These are phyloP conservation scores for Microdochium paspali DNA, from an alignment of 2,329 filamentous ascomycete genomes.

Conservation along the genomic window DNA sequence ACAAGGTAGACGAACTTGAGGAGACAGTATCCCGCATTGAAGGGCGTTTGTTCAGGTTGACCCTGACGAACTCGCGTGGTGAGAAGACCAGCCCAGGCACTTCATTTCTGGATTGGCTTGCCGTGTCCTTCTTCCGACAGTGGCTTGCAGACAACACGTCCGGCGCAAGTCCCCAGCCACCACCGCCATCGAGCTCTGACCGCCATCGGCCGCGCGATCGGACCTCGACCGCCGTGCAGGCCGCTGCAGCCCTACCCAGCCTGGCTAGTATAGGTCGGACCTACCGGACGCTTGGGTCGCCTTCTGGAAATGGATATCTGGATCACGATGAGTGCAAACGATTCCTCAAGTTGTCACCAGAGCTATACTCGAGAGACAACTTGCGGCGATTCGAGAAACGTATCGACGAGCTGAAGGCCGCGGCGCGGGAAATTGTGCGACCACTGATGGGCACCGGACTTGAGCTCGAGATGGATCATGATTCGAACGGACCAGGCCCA, in stretches of 20 bases:
- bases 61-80: conserved; percentile 66
- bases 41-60: conserved; percentile 71
- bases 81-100: conserved; percentile 74
- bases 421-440: conserved; percentile 73
- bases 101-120: conserved; percentile 83
- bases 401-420: conserved; percentile 78
- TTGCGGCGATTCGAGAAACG: conserved; percentile 76
- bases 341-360: conserved; percentile 75
- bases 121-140: conserved; percentile 77
- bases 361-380: conserved; percentile 80
- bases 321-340: conserved; percentile 80
- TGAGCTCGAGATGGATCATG: conserved; percentile 60
- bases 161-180: conserved; percentile 41
- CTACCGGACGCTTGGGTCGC: conserved; percentile 66
- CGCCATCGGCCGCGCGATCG: conserved; percentile 1
- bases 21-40: conserved; percentile 75
- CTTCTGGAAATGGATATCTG: conserved; percentile 56
- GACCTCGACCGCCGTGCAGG: conserved; percentile 19
- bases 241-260: conserved; percentile 29
- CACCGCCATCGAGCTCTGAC: conserved; percentile 8
- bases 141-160: conserved; percentile 90
- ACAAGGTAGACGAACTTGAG: conserved; percentile 87
- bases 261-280: conserved; percentile 59
- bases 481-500: conserved; percentile 25
- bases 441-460: conserved; percentile 80